Evolutionary conservation across 805 yeast species (phyloP), one percentile per base, ranked within the genome.

Genomic region (Zygosaccharomyces bailii): DNA sequence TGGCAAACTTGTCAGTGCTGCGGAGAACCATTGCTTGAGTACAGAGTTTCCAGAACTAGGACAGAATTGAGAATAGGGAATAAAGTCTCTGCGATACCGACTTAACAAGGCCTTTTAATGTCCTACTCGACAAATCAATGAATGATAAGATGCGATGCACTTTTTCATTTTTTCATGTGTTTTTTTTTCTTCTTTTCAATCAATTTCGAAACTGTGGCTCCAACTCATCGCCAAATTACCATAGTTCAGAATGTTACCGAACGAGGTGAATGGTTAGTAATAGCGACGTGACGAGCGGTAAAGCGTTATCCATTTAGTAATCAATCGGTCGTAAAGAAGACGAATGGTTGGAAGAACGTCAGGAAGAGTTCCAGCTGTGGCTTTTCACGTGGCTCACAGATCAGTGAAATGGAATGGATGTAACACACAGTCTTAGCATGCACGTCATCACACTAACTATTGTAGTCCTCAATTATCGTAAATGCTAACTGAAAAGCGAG

Each of bases 1-100:
- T 87, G 47, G 84, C 90, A 61, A 86, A 86, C 46, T 58, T 59
- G 49, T 69, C 69, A 46, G 65, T 45, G 37, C 64, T 47, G 50
- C 42, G 35, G 19, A 57, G 36, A 43, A 49, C 56, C 66, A 62
- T 63, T 44, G 24, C 39, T 19, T 4, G 13, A 18, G 34, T 33
- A 11, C 23, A 10, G 34, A 30, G 32, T 43, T 27, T 29, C 9
- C 5, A n/a, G 29, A 21, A 18, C 18, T 20, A 18, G 6, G 25
- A 6, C 19, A 19, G 11, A 23, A 23, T 34, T 16, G 14, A 8
- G 8, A 27, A 25, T 6, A n/a, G 14, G 31, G 11, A 16, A n/a
- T 6, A n/a, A n/a, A 16, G 13, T 4, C 4, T 6, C 7, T 27
- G 31, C 16, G 14, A 21, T 21, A 21, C 8, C 25, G n/a, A 21